A percentile compares a stretch with the other conserved stretches of the same genome.
These are phyloP conservation scores for Emmonsia crescens DNA, from an alignment of 2,329 filamentous ascomycete species.

Conservation along the genomic window DNA sequence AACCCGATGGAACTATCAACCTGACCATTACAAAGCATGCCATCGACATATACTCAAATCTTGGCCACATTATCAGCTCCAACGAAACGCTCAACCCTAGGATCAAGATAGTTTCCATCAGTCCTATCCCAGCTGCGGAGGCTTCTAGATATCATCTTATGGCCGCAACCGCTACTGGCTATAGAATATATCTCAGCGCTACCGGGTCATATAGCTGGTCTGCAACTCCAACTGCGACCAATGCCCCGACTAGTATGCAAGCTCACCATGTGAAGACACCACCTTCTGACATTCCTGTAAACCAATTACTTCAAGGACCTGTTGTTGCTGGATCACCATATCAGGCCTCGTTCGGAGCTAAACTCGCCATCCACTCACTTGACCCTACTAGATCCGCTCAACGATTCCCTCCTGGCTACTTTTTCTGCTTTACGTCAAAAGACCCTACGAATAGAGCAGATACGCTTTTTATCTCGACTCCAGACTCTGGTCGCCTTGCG, in stretches of 20 bases:
- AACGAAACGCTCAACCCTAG: slow-evolving; percentile 60
- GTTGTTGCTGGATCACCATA: slow-evolving; percentile 17
- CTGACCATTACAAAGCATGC: slow-evolving; percentile 47
- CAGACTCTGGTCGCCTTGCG: slow-evolving; percentile 75
- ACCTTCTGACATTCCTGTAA: slow-evolving; percentile 39
- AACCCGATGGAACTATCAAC: slow-evolving; percentile 43
- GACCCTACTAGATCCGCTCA: slow-evolving; percentile 31
- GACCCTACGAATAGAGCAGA: slow-evolving; percentile 51
- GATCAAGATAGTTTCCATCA: slow-evolving; percentile 71
- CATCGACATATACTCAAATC: slow-evolving; percentile 50
- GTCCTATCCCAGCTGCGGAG: slow-evolving; percentile 71
- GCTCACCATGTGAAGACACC: slow-evolving; percentile 96
- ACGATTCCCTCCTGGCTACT: slow-evolving; percentile 76
- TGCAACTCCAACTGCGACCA: slow-evolving; percentile 47
- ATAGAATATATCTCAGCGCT: slow-evolving; percentile 82
- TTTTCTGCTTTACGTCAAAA: slow-evolving; percentile 68
- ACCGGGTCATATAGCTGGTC: slow-evolving; percentile 56
- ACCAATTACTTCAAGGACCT: slow-evolving; percentile 17
- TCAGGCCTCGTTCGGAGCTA: slow-evolving; percentile 36
- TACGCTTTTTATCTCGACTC: slow-evolving; percentile 69
- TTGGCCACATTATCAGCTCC: slow-evolving; percentile 70
- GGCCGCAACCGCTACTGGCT: slow-evolving; percentile 82
- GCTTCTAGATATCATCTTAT: slow-evolving; percentile 78
- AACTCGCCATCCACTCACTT: slow-evolving; percentile 36
- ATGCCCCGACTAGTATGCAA: slow-evolving; percentile 86